Evolutionary conservation across 768 basidiomycete genomes (phyloP), one percentile per base, ranked within the genome.

Genomic region (Clathrus columnatus): DNA sequence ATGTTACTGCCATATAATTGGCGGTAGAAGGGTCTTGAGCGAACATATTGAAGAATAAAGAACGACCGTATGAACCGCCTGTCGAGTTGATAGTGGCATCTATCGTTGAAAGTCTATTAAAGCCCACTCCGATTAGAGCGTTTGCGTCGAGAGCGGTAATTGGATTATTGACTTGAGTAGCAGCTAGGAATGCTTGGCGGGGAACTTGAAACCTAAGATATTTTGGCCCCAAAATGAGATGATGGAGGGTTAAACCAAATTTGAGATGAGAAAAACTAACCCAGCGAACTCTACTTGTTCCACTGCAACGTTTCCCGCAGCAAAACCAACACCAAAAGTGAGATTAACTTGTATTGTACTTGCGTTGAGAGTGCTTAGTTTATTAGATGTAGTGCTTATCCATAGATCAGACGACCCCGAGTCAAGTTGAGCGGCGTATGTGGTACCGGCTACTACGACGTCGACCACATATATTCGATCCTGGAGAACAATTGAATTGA

Each of bases 361-460:
- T 7, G 30, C 7, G 30, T 32, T 32, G 7, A 32, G 16, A 7
- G 46, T 48, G 10, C 43, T 41, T 21, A 56, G 10, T 4, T 58
- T 28, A 23, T 45, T 51, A 21, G 44, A 27, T 20, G n/a, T 24
- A 2, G 59, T 46, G 28, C 51, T 70, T 50, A 87, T 75, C 82
- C 88, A 91, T 27, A 92, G 75, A 69, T 92, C 90, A 59, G 80
- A 85, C 8, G 88, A 91, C 58, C 90, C 90, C 1, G 88, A 90
- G 69, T 92, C 90, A 48, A 92, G 71, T 66, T 92, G 90, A 14
- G 90, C 79, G 48, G 76, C 70, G 67, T 84, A 87, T 16, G 59
- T 54, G 28, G 55, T 59, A 51, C 43, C 26, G 60, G 43, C 26
- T 50, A 27, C 21, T 50, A 17, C 68, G 62, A 87, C 87, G 64